A percentile compares a stretch with the other conserved stretches of the same genome.
Evolutionary conservation across 306 rosid genomes (phyloP).

Genomic region (Nissolia schottii): DNA sequence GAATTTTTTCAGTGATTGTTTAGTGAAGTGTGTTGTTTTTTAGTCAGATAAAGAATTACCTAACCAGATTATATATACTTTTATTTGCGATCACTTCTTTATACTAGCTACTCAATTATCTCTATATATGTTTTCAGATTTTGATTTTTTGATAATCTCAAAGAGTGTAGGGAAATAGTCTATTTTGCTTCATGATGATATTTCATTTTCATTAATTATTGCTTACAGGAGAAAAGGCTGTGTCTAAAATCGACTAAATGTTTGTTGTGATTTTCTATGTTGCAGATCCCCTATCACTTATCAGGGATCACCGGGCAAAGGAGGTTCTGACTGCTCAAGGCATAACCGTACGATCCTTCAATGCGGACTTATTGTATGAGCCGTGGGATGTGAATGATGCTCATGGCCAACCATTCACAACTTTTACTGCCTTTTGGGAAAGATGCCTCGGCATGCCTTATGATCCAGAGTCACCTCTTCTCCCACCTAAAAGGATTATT

Average conservation of each 20-base stretch:
- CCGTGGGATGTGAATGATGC: constrained; percentile 98
- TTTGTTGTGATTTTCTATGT: constrained; percentile 11
- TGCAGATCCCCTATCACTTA: constrained; percentile 91
- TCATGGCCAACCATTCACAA: constrained; percentile 79
- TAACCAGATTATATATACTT: too few species aligned
- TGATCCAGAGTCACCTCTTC: constrained; percentile 97
- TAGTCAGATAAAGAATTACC: neutral
- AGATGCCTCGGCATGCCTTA: constrained; percentile 97
- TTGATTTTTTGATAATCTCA: neutral
- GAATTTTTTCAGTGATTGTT: neutral
- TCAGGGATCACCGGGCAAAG: constrained; percentile 86
- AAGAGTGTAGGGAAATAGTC: neutral
- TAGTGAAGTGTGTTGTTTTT: neutral
- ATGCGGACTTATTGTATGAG: constrained; percentile 90
- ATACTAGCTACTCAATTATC: neutral
- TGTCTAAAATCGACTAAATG: neutral
- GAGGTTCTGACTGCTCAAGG: constrained; percentile 81
- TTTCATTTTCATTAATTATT: neutral
- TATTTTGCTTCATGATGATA: neutral
- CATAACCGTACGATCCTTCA: constrained; percentile 77
- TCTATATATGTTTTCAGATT: neutral
- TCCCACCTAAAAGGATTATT: constrained; percentile 90
- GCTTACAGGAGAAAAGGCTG: neutral
- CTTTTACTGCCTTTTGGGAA: constrained; percentile 91
- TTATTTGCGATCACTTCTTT: neutral